Conservation (phyloP, 208 protist genomes). For the Leishmania aethiopica region DNA sequence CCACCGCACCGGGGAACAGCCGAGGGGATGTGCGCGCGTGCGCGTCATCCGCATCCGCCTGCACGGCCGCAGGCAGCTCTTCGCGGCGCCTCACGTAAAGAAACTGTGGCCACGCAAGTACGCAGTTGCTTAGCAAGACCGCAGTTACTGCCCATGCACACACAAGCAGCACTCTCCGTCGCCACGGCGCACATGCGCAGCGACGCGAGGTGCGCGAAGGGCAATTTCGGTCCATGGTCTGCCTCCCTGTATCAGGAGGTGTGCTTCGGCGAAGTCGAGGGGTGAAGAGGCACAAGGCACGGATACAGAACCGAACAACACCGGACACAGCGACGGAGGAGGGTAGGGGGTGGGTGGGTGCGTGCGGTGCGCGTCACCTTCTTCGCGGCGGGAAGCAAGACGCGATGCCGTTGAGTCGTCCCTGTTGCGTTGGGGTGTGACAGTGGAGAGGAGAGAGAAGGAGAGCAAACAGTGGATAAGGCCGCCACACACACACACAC, state of each 20-base stretch:
- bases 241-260: too few species aligned
- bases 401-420: not conserved
- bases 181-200: not conserved
- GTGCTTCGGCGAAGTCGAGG: not conserved
- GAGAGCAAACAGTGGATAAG: not conserved
- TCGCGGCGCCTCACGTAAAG: not conserved
- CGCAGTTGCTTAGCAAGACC: not conserved
- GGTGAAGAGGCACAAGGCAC: not conserved
- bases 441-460: not conserved
- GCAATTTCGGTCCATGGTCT: not conserved
- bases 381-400: not conserved
- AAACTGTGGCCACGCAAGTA: conserved; percentile 21
- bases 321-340: not conserved
- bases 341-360: not conserved
- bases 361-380: not conserved
- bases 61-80: not conserved
- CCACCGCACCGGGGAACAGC: conserved; percentile 1
- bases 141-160: not conserved
- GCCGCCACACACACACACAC: not conserved
- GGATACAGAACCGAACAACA: not conserved
- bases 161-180: not conserved
- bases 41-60: not conserved
- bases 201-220: not conserved
- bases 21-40: not conserved
- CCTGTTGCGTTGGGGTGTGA: not conserved